Percentiles rank a stretch among this genome's conserved stretches.
phyloP scores from a whole-genome alignment of 2,329 filamentous ascomycete species.

The Ophiosphaerella narmari region DNA sequence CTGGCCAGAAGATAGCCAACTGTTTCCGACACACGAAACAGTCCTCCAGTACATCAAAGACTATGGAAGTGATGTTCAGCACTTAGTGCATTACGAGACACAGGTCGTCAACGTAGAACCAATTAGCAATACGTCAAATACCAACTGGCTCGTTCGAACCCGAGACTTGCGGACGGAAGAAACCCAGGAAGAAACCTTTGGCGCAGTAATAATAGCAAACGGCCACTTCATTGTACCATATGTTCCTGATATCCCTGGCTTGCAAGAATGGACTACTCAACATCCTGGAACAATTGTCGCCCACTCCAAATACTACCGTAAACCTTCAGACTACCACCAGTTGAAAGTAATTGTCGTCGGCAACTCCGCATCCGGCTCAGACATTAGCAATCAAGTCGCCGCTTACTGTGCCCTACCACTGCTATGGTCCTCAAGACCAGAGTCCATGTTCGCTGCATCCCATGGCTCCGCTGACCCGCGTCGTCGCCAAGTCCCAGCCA shows the following conservation, averaged over 20 bases:
- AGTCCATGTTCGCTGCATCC: conserved; percentile 17
- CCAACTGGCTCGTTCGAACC: conserved; percentile 65
- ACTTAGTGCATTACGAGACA: conserved; percentile 71
- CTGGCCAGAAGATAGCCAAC: conserved; percentile 66
- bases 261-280: conserved; percentile 47
- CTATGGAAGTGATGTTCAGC: conserved; percentile 71
- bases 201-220: conserved; percentile 54
- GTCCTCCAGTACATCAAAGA: conserved; percentile 75
- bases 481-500: conserved; percentile 63
- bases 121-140: conserved; percentile 25
- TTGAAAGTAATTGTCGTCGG: conserved; percentile 83
- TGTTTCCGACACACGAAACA: conserved; percentile 74
- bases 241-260: conserved; percentile 49
- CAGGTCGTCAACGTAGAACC: conserved; percentile 66
- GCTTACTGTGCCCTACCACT: conserved; percentile 63
- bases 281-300: conserved; percentile 46
- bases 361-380: conserved; percentile 80
- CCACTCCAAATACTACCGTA: conserved; percentile 77
- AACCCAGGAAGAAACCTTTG: conserved; percentile 56
- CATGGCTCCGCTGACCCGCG: conserved; percentile 43
- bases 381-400: conserved; percentile 79
- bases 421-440: conserved; percentile 48
- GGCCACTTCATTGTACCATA: conserved; percentile 56
- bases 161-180: conserved; percentile 53
- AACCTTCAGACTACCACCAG: conserved; percentile 62